Base-by-base conservation (phyloP, 768 basidiomycete species). In the Thelephora ganbajun region DNA sequence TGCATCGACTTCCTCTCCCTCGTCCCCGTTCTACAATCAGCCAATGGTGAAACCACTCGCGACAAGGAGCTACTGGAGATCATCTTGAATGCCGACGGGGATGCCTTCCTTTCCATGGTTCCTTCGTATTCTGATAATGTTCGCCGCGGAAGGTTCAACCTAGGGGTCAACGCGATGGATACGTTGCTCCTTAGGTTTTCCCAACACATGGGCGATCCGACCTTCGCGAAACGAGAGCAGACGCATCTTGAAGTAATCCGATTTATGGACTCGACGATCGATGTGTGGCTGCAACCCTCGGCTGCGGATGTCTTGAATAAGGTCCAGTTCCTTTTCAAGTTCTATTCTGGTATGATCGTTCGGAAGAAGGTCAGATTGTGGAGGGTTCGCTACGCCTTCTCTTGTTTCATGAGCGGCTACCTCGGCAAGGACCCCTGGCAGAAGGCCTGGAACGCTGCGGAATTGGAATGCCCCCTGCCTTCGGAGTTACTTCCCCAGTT, bases 321-420 rank as follows among this genome's bases (percentile, higher is more conserved):
- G 46, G 26, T 30, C 26, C 26, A 30, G 4, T 30, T 30, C 26
- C 26, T 30, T 9, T 30, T 30, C 26, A 30, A 30, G 26, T 30
- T 30, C 26, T 30, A 30, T 30, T 4, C 26, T 9, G 26, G 9
- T 9, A 30, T 30, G 26, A 30, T 30, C 26, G 26, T 9, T 30
- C 26, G 26, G 26, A 65, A 63, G 14, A 65, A 69, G 41, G 58
- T 79, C 5, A 63, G 65, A 1, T 77, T 75, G 2, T 92, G 90
- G 86, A 68, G 65, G 47, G 67, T 80, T 23, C 77, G 89, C 33
- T 80, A 87, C 54, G 57, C 67, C 22, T 65, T 85, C 26, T 66
- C 77, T 39, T 66, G 68, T 30, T 84, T 94, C 59, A 61, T 91
- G 43, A 77, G 80, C 50, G 59, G 59, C 37, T 90, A 83, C 58